Evolutionary conservation across 768 basidiomycete genomes (phyloP).

Genomic region (Mycena crocata): DNA sequence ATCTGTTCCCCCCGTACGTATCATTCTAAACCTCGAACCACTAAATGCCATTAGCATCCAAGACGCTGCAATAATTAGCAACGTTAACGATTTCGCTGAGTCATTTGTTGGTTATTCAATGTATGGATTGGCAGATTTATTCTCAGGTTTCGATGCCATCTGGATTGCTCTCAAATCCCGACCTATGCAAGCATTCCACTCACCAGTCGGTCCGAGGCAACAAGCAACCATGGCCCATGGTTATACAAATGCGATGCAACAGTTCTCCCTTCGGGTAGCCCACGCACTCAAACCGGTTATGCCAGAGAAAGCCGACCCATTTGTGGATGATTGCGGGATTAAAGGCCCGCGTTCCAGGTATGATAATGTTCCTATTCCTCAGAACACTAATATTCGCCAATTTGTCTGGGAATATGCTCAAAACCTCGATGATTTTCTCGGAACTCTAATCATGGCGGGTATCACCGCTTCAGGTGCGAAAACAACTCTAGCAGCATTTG

Average conservation of each 20-base stretch:
- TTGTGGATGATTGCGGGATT: slow-evolving; percentile 42
- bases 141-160: slow-evolving; percentile 46
- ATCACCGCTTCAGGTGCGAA: slow-evolving; percentile 49
- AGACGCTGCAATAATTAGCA: slow-evolving; percentile 40
- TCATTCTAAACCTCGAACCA: slow-evolving; percentile 46
- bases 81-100: slow-evolving; percentile 41
- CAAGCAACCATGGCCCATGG: slow-evolving; percentile 27
- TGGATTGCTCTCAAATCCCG: slow-evolving; percentile 4
- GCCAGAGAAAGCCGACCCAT: not conserved
- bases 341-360: slow-evolving; percentile 39
- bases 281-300: slow-evolving; percentile 10
- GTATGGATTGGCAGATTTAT: slow-evolving; percentile 43
- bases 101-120: slow-evolving; percentile 36
- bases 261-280: not conserved
- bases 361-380: slow-evolving; percentile 34
- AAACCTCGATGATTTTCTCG: slow-evolving; percentile 17
- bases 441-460: slow-evolving; percentile 38
- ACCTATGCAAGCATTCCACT: slow-evolving; percentile 23
- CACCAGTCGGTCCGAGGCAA: slow-evolving; percentile 21
- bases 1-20: slow-evolving; percentile 34
- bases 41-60: slow-evolving; percentile 48
- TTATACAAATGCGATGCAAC: slow-evolving; percentile 20
- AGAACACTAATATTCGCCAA: slow-evolving; percentile 38
- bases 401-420: slow-evolving; percentile 46
- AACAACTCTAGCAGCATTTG: slow-evolving; percentile 35